Evolutionary conservation across 805 yeast genomes (phyloP).

Genomic region (Priceomyces haplophilus): DNA sequence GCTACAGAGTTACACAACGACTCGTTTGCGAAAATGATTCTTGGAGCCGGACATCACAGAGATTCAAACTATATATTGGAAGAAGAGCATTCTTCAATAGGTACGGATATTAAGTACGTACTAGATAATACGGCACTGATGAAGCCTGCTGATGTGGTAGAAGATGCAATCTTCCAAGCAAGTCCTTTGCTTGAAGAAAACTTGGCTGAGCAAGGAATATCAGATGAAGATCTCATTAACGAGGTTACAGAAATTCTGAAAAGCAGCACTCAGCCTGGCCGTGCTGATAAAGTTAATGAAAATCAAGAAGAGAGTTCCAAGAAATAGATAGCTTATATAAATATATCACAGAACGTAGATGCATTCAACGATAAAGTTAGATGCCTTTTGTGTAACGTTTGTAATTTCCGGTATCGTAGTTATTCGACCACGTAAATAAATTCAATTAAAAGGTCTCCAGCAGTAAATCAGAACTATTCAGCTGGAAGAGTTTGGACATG

Average conservation of each 20-base stretch:
- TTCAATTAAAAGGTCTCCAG: neutral
- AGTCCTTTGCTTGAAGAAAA: neutral
- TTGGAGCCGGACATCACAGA: neutral
- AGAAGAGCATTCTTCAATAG: neutral
- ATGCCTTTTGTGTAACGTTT: neutral
- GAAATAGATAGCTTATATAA: too few species aligned
- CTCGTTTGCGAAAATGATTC: conserved; percentile 4
- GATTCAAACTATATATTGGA: neutral
- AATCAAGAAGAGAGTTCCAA: too few species aligned
- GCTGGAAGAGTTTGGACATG: conserved; percentile 1
- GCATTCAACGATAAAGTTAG: neutral
- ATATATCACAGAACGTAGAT: too few species aligned
- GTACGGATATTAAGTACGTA: conserved; percentile 2
- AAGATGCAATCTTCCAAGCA: conserved; percentile 1
- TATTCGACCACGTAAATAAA: conserved; percentile 3
- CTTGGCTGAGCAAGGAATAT: neutral
- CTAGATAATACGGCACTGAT: conserved; percentile 1
- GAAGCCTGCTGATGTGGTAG: conserved; percentile 2
- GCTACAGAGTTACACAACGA: neutral
- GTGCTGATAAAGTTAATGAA: too few species aligned
- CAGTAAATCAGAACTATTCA: neutral
- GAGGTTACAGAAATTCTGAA: too few species aligned
- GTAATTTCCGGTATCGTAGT: neutral
- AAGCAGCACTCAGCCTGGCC: too few species aligned
- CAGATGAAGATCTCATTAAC: neutral